These are phyloP conservation scores for Rhizopus microsporus DNA, from an alignment of 371 early-diverging fungal species.

Conservation along the genomic window DNA sequence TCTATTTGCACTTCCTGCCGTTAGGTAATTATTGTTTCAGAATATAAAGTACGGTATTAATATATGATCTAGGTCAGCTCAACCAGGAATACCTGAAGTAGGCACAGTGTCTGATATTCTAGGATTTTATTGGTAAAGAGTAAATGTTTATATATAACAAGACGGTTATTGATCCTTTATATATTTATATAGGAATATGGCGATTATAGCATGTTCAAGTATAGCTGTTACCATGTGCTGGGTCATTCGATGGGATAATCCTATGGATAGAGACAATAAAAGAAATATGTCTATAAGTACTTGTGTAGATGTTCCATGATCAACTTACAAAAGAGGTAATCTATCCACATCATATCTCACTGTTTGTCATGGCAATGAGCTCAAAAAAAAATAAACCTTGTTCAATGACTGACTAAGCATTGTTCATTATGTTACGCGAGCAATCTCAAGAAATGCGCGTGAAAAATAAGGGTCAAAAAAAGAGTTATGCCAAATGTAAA, in stretches of 20 bases:
- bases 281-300: slow-evolving; percentile 7
- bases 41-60: neutral
- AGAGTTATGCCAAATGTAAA: too few relatives aligned
- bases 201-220: slow-evolving; percentile 34
- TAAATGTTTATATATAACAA: neutral
- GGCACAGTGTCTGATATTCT: slow-evolving; percentile 43
- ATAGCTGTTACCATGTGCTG: slow-evolving; percentile 35
- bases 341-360: too few relatives aligned
- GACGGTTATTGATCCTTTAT: neutral
- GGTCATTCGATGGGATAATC: slow-evolving; percentile 31
- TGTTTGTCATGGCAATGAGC: too few relatives aligned
- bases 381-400: too few relatives aligned
- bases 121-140: slow-evolving; percentile 40
- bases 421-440: too few relatives aligned
- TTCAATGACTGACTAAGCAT: too few relatives aligned
- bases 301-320: slow-evolving; percentile 1
- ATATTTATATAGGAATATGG: slow-evolving; percentile 37
- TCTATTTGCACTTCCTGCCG: slow-evolving; percentile 43
- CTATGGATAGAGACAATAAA: neutral
- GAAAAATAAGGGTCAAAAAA: too few relatives aligned
- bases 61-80: slow-evolving; percentile 21
- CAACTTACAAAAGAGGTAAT: neutral
- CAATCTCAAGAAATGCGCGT: too few relatives aligned
- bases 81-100: slow-evolving; percentile 44
- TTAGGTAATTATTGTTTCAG: slow-evolving; percentile 15